Base-by-base conservation (phyloP, 441 rosid species). In the Cnidoscolus chayamansa region DNA sequence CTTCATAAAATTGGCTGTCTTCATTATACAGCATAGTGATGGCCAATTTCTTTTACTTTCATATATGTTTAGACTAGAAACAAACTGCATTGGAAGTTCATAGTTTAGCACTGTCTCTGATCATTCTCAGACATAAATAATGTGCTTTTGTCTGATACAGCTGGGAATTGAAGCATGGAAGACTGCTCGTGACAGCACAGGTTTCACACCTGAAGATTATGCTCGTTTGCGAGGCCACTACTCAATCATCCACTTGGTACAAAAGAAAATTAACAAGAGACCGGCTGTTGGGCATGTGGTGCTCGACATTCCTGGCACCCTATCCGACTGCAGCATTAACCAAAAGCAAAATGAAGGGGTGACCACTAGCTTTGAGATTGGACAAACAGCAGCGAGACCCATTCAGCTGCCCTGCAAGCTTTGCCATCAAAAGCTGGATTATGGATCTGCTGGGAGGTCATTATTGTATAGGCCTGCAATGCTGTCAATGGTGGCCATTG, bases 131-230 rank as follows among this genome's bases (percentile, higher is more conserved):
- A 48, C 53, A 32, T 69, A 35, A 43, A 67, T 48, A 65, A 54
- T 63, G 43, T 48, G 40, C 65, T 10, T 60, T n/a, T 60, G 17
- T 70, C 37, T 70, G 64, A 58, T 81, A 72, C 78, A 93, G 97
- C 93, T 91, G 74, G 98, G 98, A 43, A 76, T 91, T 63, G 83
- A 84, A 84, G 97, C 96, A 12, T 93, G 98, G 98, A 89, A 84
- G 78, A 85, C 74, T 58, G 88, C 94, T 70, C 84, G 78, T 0
- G 98, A 93, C 81, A 86, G 85, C 84, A 81, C 96, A 4, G 97
- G 98, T 58, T 91, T 83, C 75, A 89, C 97, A 6, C 98, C 98
- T 1, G 97, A 91, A 81, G 98, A 86, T 75, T 91, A 91, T 67
- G 98, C 98, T 4, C 91, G 96, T 15, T 61, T 93, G 69, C 96